phyloP scores from a whole-genome alignment of 2,329 filamentous ascomycete genomes.

The Pseudogymnoascus sp. region DNA sequence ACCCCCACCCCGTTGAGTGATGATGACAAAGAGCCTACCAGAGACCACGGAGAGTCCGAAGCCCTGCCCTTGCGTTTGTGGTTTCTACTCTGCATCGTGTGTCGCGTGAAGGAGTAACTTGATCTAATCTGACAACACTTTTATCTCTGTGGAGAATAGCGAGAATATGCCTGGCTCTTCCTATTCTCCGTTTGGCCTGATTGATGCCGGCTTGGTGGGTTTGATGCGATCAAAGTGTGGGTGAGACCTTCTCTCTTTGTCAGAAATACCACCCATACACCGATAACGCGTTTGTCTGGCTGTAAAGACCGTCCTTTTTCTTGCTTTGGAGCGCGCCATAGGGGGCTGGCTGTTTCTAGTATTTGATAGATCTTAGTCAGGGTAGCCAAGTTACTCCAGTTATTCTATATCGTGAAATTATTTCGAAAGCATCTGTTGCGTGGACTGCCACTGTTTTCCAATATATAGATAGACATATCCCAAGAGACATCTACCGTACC shows the following conservation, averaged over 20 bases:
- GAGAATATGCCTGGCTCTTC: background rate
- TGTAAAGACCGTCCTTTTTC: background rate
- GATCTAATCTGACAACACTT: constrained; percentile 30
- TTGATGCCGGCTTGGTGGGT: background rate
- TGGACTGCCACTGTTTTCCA: background rate
- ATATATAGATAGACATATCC: background rate
- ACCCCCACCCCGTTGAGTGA: constrained; percentile 20
- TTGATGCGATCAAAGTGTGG: background rate
- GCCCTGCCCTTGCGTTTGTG: constrained; percentile 18
- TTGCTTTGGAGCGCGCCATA: background rate
- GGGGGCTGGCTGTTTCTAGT: background rate
- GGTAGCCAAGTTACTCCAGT: background rate
- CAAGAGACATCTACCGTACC: background rate
- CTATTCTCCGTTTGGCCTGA: background rate
- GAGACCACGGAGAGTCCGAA: constrained; percentile 20
- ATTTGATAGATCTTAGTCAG: background rate
- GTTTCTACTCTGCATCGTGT: constrained; percentile 12
- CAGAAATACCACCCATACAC: background rate
- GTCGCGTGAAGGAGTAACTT: constrained; percentile 25
- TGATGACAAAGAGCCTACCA: constrained; percentile 26
- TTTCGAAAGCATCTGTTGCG: background rate
- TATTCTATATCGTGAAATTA: background rate
- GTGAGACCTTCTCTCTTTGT: background rate
- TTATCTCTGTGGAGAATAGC: constrained; percentile 26
- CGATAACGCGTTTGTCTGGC: background rate